Evolutionary conservation across 441 rosid genomes (phyloP).

Genomic region (Mallotus japonicus): DNA sequence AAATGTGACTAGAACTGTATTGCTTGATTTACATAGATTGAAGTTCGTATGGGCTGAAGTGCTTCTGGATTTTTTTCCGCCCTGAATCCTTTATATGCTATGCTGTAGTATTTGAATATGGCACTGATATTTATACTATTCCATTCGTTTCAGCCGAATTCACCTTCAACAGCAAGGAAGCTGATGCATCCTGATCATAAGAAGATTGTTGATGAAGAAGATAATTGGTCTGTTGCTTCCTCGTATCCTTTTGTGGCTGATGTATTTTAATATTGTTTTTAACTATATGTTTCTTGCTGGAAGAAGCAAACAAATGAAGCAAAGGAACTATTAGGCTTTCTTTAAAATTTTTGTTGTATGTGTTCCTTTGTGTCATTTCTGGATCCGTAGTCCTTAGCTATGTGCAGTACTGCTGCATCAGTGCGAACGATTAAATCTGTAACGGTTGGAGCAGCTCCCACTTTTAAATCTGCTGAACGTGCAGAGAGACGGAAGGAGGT

Average conservation of each 20-base stretch:
- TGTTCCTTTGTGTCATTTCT: background rate
- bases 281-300: background rate
- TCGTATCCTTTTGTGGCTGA: constrained; percentile 68
- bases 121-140: constrained; percentile 11
- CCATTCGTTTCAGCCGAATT: constrained; percentile 36
- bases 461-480: constrained; percentile 70
- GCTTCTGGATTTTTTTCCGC: background rate
- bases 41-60: background rate
- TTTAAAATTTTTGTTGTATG: background rate
- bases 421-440: constrained; percentile 62
- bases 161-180: constrained; percentile 46
- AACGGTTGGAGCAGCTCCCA: constrained; percentile 81
- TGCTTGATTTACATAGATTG: background rate
- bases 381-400: constrained; percentile 44
- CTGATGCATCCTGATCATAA: constrained; percentile 44
- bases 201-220: constrained; percentile 79
- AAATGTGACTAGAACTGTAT: background rate
- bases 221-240: constrained; percentile 74
- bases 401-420: constrained; percentile 60
- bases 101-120: constrained; percentile 1
- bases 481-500: constrained; percentile 93
- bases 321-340: background rate
- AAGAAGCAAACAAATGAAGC: background rate
- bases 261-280: constrained; percentile 10
- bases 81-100: background rate